Evolutionary conservation across 83 land plant genomes (phyloP).

Genomic region (Larix sibirica): DNA sequence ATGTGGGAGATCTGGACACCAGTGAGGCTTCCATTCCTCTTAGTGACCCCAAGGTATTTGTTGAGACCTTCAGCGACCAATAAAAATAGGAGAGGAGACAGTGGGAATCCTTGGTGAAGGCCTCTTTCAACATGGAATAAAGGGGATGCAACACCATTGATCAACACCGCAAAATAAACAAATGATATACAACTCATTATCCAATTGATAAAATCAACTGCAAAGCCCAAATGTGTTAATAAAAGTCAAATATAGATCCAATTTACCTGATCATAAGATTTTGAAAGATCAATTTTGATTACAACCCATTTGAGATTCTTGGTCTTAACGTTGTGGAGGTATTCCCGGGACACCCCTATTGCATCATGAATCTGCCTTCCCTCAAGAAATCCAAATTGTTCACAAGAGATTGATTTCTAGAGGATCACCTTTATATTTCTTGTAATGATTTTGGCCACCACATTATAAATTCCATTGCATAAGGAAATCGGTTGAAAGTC

Average conservation of each 20-base stretch:
- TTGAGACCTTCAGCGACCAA: too few relatives aligned
- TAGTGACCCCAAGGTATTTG: too few relatives aligned
- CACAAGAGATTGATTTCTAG: neutral
- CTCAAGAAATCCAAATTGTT: too few relatives aligned
- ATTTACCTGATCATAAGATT: neutral
- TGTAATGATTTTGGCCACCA: neutral
- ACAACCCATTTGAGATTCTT: neutral
- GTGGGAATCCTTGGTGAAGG: neutral
- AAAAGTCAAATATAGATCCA: neutral
- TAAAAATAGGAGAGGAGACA: neutral
- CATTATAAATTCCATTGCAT: neutral
- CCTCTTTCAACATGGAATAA: neutral
- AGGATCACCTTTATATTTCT: too few relatives aligned
- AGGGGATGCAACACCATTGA: neutral
- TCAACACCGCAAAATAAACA: too few relatives aligned
- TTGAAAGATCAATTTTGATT: neutral
- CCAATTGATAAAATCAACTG: neutral
- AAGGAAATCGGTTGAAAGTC: neutral
- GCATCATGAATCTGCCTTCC: neutral
- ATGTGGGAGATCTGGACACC: too few relatives aligned
- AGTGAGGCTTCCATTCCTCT: too few relatives aligned
- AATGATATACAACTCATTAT: neutral
- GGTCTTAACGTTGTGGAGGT: neutral
- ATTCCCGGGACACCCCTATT: neutral
- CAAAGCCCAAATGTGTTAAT: neutral